Evolutionary conservation across 176 grass and related monocot species (phyloP).

Genomic region (Oryza coarctata): DNA sequence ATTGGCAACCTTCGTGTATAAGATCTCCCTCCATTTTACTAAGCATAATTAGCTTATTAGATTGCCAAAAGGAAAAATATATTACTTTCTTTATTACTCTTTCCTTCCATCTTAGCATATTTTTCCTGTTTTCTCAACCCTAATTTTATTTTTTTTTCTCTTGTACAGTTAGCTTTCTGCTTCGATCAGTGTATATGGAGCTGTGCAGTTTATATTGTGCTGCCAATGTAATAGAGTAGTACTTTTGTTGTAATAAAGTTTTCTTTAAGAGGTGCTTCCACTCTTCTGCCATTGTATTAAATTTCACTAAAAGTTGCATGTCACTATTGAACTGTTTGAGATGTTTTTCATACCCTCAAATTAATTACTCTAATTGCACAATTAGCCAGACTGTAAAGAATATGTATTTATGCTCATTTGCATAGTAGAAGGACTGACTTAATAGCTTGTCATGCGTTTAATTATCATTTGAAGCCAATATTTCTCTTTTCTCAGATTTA

Average conservation of each 20-base stretch:
- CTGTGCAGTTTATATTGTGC: neutral
- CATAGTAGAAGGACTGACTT: neutral
- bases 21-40: constrained; percentile 20
- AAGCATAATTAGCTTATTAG: constrained; percentile 43
- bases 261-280: neutral
- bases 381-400: neutral
- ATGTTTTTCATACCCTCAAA: neutral
- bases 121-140: constrained; percentile 17
- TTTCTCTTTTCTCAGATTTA: neutral
- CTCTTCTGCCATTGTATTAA: neutral
- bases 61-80: neutral
- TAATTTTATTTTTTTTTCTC: neutral
- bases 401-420: neutral
- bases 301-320: neutral
- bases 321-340: neutral
- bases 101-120: constrained; percentile 6
- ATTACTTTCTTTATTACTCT: neutral
- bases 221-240: neutral
- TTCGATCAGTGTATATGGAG: neutral
- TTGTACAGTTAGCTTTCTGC: neutral
- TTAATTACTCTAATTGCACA: neutral
- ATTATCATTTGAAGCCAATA: neutral
- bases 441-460: neutral
- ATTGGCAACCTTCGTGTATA: constrained; percentile 50
- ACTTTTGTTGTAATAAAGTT: neutral